Percentiles rank a stretch among this genome's conserved stretches.
Conservation (phyloP, 2,329 filamentous ascomycete genomes). For the Talaromyces islandicus region DNA sequence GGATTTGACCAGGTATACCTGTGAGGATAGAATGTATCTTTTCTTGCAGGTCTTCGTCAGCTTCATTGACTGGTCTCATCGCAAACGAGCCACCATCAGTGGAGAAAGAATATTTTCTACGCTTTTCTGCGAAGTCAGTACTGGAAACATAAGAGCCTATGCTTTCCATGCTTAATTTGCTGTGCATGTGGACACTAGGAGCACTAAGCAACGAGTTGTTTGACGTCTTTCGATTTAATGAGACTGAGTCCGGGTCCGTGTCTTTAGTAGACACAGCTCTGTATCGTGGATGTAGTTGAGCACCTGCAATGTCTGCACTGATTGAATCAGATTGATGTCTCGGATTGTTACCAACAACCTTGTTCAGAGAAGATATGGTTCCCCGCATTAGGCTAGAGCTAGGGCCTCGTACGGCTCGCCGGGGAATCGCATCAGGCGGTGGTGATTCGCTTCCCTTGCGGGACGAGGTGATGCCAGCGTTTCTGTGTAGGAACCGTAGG, state of each 20-base stretch:
- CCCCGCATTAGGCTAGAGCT: constrained; percentile 11
- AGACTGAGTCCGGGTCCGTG: neutral
- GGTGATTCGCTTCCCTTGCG: constrained; percentile 9
- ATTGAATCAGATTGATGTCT: constrained; percentile 3
- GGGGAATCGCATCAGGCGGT: constrained; percentile 7
- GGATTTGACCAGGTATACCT: constrained; percentile 73
- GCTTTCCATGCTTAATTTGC: constrained; percentile 10
- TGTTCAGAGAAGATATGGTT: constrained; percentile 11
- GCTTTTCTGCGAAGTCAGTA: neutral
- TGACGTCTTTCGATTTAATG: constrained; percentile 7
- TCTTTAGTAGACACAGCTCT: constrained; percentile 11
- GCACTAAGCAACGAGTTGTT: constrained; percentile 5
- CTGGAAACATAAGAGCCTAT: constrained; percentile 10
- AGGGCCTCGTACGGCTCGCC: constrained; percentile 9
- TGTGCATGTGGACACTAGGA: constrained; percentile 7
- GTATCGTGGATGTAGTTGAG: constrained; percentile 5
- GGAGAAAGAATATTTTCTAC: constrained; percentile 14
- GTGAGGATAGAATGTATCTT: constrained; percentile 75
- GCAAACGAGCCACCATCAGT: constrained; percentile 31
- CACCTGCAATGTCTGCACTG: neutral
- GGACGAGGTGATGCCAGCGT: neutral
- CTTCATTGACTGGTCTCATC: constrained; percentile 34
- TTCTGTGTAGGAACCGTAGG: neutral
- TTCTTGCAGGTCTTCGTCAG: constrained; percentile 66
- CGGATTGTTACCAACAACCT: constrained; percentile 3